Conservation (phyloP, 2,329 filamentous ascomycete species). For the Lanzia echinophila region DNA sequence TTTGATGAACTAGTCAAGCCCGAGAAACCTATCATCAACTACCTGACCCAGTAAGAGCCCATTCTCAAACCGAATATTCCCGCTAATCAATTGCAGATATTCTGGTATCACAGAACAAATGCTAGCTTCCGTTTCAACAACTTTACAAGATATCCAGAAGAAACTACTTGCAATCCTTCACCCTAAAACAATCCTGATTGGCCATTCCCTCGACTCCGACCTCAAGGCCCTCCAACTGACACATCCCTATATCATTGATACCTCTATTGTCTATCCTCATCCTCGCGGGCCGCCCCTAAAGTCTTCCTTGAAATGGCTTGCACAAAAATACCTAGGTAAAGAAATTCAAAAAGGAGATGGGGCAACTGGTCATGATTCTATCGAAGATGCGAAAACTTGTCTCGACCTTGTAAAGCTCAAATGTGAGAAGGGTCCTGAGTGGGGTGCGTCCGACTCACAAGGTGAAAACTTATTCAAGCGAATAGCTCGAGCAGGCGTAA, state of each 20-base stretch:
- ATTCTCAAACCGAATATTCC: slow-evolving; percentile 10
- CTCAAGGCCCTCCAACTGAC: slow-evolving; percentile 77
- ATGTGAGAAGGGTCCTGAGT: slow-evolving; percentile 83
- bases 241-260: slow-evolving; percentile 92
- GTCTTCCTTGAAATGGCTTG: slow-evolving; percentile 82
- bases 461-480: slow-evolving; percentile 88
- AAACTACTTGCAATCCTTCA: slow-evolving; percentile 67
- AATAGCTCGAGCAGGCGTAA: slow-evolving; percentile 56
- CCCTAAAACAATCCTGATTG: slow-evolving; percentile 66
- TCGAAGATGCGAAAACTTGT: slow-evolving; percentile 87
- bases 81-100: slow-evolving; percentile 39
- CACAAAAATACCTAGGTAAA: slow-evolving; percentile 75
- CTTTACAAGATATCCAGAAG: slow-evolving; percentile 72
- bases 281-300: slow-evolving; percentile 84
- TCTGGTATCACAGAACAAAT: slow-evolving; percentile 89
- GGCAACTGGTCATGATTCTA: slow-evolving; percentile 63
- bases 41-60: slow-evolving; percentile 61
- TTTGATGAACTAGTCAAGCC: slow-evolving; percentile 93
- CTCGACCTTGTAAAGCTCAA: slow-evolving; percentile 93
- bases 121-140: slow-evolving; percentile 77
- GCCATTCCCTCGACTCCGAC: slow-evolving; percentile 77
- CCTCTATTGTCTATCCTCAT: slow-evolving; percentile 82
- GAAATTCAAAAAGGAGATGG: slow-evolving; percentile 80
- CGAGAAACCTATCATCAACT: slow-evolving; percentile 79
- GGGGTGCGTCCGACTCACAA: slow-evolving; percentile 73